Evolutionary conservation across 176 grass and related monocot species (phyloP).

Genomic region (Pontederia paniculata): DNA sequence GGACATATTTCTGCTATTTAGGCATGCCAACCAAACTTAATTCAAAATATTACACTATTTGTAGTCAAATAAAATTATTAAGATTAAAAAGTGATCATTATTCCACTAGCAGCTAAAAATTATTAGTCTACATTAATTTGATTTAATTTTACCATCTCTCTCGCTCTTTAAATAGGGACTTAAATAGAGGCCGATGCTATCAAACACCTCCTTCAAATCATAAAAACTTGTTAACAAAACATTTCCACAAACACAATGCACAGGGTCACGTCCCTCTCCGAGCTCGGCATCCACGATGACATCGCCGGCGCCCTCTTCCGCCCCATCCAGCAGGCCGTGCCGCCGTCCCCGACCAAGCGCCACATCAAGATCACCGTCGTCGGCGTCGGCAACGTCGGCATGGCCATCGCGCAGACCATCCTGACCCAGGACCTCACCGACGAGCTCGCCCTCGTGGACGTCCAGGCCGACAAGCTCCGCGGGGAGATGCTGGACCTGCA

Average conservation of each 20-base stretch:
- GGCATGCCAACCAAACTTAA: no score
- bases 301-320: conserved; percentile 33
- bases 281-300: conserved; percentile 49
- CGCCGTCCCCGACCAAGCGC: conserved; percentile 13
- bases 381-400: conserved; percentile 82
- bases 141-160: no score
- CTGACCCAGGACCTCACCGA: conserved; percentile 65
- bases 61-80: no score
- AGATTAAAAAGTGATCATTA: no score
- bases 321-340: conserved; percentile 15
- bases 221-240: background rate
- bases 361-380: conserved; percentile 62
- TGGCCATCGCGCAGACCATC: conserved; percentile 98
- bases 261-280: conserved; percentile 28
- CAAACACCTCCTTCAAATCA: no score
- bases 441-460: conserved; percentile 90
- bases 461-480: conserved; percentile 53
- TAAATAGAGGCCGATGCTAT: no score
- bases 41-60: no score
- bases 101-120: no score
- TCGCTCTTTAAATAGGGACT: no score
- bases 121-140: no score
- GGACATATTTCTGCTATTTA: no score
- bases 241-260: background rate
- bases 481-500: conserved; percentile 98